phyloP scores from a whole-genome alignment of 2,329 filamentous ascomycete species.

The Byssoonygena ceratinophila region DNA sequence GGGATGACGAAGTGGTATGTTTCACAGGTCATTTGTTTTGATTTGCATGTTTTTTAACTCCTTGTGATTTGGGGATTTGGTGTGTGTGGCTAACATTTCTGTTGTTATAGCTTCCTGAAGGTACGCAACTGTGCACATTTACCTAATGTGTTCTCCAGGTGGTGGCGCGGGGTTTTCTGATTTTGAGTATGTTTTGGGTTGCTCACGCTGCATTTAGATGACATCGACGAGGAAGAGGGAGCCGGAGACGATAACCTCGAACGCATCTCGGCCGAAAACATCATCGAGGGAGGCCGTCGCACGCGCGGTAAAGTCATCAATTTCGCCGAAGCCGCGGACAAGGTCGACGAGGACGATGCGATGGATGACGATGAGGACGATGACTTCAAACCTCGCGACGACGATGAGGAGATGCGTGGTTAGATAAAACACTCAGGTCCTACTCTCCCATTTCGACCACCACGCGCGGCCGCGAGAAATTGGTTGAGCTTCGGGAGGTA shows the following conservation, averaged over 20 bases:
- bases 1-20: slow-evolving; percentile 34
- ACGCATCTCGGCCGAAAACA: slow-evolving; percentile 84
- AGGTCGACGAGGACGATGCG: slow-evolving; percentile 60
- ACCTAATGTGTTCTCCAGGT: neutral
- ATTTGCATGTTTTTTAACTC: neutral
- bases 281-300: slow-evolving; percentile 65
- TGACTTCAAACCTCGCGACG: slow-evolving; percentile 30
- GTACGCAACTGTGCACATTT: slow-evolving; percentile 10
- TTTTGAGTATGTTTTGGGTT: too few relatives aligned
- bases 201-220: too few relatives aligned
- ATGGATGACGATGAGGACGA: slow-evolving; percentile 49
- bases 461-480: neutral
- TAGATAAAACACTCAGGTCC: neutral
- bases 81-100: slow-evolving; percentile 18
- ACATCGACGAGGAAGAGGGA: slow-evolving; percentile 59
- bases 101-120: slow-evolving; percentile 23
- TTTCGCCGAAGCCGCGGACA: slow-evolving; percentile 78
- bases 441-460: neutral
- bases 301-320: slow-evolving; percentile 89
- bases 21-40: slow-evolving; percentile 6
- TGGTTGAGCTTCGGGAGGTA: neutral
- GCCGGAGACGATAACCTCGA: slow-evolving; percentile 57
- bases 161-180: too few relatives aligned
- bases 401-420: slow-evolving; percentile 23
- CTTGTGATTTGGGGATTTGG: neutral